Conservation (phyloP, 2,329 filamentous ascomycete genomes). For the Fusarium sp. region DNA sequence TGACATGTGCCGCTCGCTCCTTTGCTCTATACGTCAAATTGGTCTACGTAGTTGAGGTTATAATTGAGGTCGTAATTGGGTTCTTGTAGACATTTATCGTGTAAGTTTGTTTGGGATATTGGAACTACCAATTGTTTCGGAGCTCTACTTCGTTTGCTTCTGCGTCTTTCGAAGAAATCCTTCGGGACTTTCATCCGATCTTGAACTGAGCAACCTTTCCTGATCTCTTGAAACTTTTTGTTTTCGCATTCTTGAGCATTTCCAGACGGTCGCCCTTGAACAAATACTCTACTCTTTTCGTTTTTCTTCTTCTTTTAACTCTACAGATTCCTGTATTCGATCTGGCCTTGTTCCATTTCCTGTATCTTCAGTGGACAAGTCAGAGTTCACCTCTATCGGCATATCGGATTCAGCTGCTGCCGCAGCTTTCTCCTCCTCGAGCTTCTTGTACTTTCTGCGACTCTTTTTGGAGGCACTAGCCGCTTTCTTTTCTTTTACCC, state of each 20-base stretch:
- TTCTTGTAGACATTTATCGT: neutral
- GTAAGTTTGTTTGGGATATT: neutral
- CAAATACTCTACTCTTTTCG: neutral
- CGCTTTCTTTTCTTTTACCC: slow-evolving; percentile 73
- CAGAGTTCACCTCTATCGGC: neutral
- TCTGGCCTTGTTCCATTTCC: neutral
- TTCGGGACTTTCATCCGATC: neutral
- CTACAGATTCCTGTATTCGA: neutral
- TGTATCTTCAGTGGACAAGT: neutral
- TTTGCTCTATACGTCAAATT: neutral
- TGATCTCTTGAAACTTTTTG: neutral
- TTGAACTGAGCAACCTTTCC: neutral
- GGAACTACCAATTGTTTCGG: neutral
- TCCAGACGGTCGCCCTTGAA: neutral
- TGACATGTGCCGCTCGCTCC: slow-evolving; percentile 27
- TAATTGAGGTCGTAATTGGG: neutral
- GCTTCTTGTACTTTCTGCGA: slow-evolving; percentile 78
- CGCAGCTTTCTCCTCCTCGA: slow-evolving; percentile 62
- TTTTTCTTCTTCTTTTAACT: neutral
- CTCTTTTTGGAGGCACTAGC: slow-evolving; percentile 85
- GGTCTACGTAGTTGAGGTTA: neutral
- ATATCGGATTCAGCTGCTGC: neutral
- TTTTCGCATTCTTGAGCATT: neutral
- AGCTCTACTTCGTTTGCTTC: neutral
- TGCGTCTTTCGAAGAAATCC: neutral